Conservation (phyloP, 345 rosid species). For the Citrus sp. region DNA sequence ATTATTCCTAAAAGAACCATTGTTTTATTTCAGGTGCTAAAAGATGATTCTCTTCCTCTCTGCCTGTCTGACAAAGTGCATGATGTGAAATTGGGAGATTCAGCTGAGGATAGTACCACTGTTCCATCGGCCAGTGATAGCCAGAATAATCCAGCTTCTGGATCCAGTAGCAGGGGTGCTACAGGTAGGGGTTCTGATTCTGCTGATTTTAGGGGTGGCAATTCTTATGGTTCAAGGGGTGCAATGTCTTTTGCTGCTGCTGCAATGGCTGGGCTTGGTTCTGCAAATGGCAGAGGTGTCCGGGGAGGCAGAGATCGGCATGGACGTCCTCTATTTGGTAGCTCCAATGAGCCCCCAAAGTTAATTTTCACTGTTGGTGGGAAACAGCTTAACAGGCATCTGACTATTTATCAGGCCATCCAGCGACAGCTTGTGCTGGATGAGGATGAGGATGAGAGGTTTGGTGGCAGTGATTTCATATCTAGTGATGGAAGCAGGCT, state of each 20-base stretch:
- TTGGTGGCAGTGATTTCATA: slow-evolving; percentile 68
- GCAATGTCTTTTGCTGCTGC: slow-evolving; percentile 98
- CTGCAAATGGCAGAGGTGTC: slow-evolving; percentile 87
- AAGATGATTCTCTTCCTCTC: slow-evolving; percentile 85
- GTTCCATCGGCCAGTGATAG: slow-evolving; percentile 51
- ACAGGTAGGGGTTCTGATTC: slow-evolving; percentile 68
- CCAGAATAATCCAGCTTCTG: slow-evolving; percentile 62
- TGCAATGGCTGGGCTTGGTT: slow-evolving; percentile 97
- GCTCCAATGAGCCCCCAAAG: slow-evolving; percentile 74
- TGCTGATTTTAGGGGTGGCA: slow-evolving; percentile 65
- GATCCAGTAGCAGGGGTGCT: slow-evolving; percentile 80
- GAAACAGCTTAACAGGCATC: slow-evolving; percentile 85
- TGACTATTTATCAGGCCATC: slow-evolving; percentile 98
- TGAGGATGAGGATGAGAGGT: slow-evolving; percentile 93
- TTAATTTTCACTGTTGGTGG: slow-evolving; percentile 81
- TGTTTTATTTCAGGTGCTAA: slow-evolving; percentile 52
- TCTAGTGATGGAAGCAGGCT: slow-evolving; percentile 91
- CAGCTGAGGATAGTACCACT: slow-evolving; percentile 54
- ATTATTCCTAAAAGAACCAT: background rate
- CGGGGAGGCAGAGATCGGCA: slow-evolving; percentile 92
- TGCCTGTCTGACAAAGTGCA: slow-evolving; percentile 95
- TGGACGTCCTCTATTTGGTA: slow-evolving; percentile 63
- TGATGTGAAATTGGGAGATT: slow-evolving; percentile 90
- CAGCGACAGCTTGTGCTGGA: slow-evolving; percentile 88
- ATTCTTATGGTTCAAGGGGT: slow-evolving; percentile 82